Conservation (phyloP, 306 rosid genomes). For the Argentina anserina region DNA sequence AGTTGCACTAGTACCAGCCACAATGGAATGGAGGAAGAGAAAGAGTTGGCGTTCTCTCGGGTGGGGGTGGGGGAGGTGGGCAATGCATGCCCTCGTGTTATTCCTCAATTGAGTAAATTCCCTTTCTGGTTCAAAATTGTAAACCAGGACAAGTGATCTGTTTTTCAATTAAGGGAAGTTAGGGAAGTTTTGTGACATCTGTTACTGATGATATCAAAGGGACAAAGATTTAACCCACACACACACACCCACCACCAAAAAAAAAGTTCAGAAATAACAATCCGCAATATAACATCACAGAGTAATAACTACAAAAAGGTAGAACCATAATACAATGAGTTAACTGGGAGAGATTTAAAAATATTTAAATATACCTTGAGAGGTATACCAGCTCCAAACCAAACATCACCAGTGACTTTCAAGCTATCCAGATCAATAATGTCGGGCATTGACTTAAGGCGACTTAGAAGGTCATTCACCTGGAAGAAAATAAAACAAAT, state of each 20-base stretch:
- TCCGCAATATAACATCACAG: no score
- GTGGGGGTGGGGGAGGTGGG: background rate
- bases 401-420: constrained; percentile 68
- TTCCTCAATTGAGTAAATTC: background rate
- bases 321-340: background rate
- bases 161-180: background rate
- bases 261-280: background rate
- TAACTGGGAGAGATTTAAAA: background rate
- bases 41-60: background rate
- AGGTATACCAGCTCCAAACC: constrained; percentile 65
- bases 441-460: constrained; percentile 64
- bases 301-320: constrained; percentile 4
- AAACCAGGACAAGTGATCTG: background rate
- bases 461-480: constrained; percentile 57
- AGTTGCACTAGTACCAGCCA: background rate
- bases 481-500: no score
- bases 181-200: background rate
- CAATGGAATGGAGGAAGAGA: background rate
- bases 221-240: background rate
- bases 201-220: background rate
- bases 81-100: background rate
- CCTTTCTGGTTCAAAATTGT: background rate
- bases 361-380: constrained; percentile 81
- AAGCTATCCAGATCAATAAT: constrained; percentile 59
- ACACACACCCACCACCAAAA: no score